Evolutionary conservation across 2,329 filamentous ascomycete species (phyloP).

Genomic region (Myriosclerotinia duriaeana): DNA sequence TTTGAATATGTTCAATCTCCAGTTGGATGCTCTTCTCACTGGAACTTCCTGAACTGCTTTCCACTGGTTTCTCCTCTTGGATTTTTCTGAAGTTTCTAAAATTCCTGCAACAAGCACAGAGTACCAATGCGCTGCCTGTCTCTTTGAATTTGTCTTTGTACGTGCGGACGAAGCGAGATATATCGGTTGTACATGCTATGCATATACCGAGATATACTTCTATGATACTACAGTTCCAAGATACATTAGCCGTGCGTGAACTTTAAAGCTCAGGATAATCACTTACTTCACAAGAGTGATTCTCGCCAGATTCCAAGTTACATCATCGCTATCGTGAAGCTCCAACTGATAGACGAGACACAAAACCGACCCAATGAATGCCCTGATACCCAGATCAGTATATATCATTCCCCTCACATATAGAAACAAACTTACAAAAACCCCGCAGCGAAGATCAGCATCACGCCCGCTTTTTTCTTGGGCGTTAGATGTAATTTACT

Average conservation of each 20-base stretch:
- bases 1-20: not conserved
- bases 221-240: not conserved
- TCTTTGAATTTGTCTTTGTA: not conserved
- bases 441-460: not conserved
- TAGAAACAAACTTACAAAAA: not conserved
- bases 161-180: not conserved
- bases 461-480: not conserved
- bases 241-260: not conserved
- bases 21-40: not conserved
- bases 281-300: not conserved
- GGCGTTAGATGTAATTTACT: not conserved
- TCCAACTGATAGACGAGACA: not conserved
- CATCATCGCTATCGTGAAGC: not conserved
- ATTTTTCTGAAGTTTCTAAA: not conserved
- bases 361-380: not conserved
- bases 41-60: not conserved
- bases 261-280: too few species aligned
- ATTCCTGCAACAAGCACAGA: not conserved
- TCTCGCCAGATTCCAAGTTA: not conserved
- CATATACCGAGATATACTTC: not conserved
- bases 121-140: not conserved
- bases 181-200: not conserved
- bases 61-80: rapidly evolving
- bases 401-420: not conserved
- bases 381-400: not conserved